Percentiles rank a stretch among this genome's conserved stretches.
Evolutionary conservation across 495 filamentous ascomycete genomes (phyloP).

Genomic region (Trichoderma virens): DNA sequence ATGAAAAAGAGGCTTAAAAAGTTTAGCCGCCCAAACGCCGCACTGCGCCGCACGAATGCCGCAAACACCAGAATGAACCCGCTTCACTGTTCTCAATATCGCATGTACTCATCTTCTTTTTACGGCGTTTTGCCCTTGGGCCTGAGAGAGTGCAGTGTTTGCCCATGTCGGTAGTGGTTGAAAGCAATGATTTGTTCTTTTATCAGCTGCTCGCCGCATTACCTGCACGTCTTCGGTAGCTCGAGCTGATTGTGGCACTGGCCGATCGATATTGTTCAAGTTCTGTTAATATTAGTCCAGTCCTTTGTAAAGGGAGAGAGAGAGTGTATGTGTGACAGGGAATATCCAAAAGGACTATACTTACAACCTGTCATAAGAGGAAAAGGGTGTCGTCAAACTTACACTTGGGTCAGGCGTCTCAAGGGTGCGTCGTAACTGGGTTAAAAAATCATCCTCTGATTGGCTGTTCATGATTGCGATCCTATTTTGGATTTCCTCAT

Average conservation of each 20-base stretch:
- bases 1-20: neutral
- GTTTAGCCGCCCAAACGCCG: neutral
- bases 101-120: neutral
- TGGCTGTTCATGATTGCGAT: neutral
- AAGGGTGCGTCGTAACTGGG: neutral
- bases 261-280: neutral
- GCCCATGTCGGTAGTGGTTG: constrained; percentile 5
- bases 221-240: constrained; percentile 8
- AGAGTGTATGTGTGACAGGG: too few relatives aligned
- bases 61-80: neutral
- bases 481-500: neutral
- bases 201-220: constrained; percentile 7
- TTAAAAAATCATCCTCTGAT: neutral
- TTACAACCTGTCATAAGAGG: too few relatives aligned
- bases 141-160: neutral
- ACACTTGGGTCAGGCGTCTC: neutral
- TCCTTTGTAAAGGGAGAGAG: neutral
- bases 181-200: neutral
- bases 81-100: neutral
- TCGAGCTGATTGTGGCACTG: neutral
- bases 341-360: too few relatives aligned
- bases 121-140: neutral
- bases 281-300: neutral
- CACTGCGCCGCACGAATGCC: neutral
- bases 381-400: neutral